These are phyloP conservation scores for Cylindrodendrum hubeiense DNA, from an alignment of 2,329 filamentous ascomycete species.

Conservation along the genomic window DNA sequence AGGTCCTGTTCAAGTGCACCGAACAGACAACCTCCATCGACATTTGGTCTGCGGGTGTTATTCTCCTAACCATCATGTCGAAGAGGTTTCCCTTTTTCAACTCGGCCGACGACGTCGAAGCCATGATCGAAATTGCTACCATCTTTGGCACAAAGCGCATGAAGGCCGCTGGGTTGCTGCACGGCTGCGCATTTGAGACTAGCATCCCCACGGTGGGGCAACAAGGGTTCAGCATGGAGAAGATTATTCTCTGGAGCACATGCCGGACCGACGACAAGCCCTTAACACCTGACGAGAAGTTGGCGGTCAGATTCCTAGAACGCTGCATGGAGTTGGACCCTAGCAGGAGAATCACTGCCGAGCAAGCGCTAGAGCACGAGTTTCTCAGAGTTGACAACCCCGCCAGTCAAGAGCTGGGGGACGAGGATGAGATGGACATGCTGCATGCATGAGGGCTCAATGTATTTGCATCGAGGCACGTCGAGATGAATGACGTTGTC, in stretches of 20 bases:
- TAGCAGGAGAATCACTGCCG: constrained; percentile 77
- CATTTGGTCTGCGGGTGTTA: constrained; percentile 97
- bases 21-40: constrained; percentile 95
- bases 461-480: constrained; percentile 1
- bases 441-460: constrained; percentile 47
- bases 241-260: constrained; percentile 96
- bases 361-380: constrained; percentile 78
- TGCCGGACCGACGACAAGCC: constrained; percentile 73
- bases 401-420: constrained; percentile 46
- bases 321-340: constrained; percentile 84
- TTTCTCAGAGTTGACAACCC: constrained; percentile 65
- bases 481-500: constrained; percentile 2
- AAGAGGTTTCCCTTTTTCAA: constrained; percentile 98
- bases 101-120: constrained; percentile 96
- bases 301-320: constrained; percentile 79
- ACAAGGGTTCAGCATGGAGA: constrained; percentile 87
- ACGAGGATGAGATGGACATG: constrained; percentile 69
- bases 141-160: constrained; percentile 91
- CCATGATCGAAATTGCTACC: constrained; percentile 95
- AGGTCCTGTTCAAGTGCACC: constrained; percentile 97
- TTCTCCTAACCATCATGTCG: constrained; percentile 92
- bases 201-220: constrained; percentile 91
- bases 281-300: constrained; percentile 75
- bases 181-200: constrained; percentile 93
- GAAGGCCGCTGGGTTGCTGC: constrained; percentile 83